Evolutionary conservation across 2,329 filamentous ascomycete species (phyloP).

Genomic region (Scedosporium minutisporum): DNA sequence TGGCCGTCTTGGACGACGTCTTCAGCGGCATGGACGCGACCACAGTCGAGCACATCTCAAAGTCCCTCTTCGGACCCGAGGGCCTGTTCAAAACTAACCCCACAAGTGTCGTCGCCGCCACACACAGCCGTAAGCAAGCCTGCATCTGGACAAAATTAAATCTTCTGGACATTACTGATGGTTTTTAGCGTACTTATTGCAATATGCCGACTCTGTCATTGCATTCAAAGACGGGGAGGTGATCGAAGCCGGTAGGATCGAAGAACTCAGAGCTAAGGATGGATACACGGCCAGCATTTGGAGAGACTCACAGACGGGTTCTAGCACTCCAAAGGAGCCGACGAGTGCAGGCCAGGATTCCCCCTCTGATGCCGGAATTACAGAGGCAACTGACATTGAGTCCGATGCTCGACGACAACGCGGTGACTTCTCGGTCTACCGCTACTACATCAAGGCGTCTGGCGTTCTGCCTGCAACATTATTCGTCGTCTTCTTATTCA

Average conservation of each 20-base stretch:
- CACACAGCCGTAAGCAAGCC: conserved; percentile 21
- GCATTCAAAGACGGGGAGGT: not conserved
- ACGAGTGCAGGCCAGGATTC: not conserved
- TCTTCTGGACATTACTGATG: too few species aligned
- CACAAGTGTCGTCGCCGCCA: conserved; percentile 21
- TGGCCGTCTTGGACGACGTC: conserved; percentile 35
- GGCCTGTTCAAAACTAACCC: conserved; percentile 22
- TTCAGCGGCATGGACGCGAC: conserved; percentile 33
- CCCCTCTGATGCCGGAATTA: not conserved
- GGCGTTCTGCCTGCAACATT: not conserved
- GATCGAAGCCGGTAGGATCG: not conserved
- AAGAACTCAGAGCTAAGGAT: not conserved
- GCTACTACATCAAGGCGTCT: not conserved
- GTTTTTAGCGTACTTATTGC: not conserved
- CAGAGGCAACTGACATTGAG: not conserved
- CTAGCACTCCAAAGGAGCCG: not conserved
- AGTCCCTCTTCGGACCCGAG: conserved; percentile 27
- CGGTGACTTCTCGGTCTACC: not conserved
- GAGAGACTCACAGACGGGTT: not conserved
- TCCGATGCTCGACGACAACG: not conserved
- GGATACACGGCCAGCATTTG: not conserved
- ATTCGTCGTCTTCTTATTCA: not conserved
- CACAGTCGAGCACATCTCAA: conserved; percentile 33
- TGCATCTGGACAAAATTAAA: too few species aligned
- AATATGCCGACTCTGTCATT: not conserved